Base-by-base conservation (phyloP, 108 stramenopile species). In the Epithemia pelagica region DNA sequence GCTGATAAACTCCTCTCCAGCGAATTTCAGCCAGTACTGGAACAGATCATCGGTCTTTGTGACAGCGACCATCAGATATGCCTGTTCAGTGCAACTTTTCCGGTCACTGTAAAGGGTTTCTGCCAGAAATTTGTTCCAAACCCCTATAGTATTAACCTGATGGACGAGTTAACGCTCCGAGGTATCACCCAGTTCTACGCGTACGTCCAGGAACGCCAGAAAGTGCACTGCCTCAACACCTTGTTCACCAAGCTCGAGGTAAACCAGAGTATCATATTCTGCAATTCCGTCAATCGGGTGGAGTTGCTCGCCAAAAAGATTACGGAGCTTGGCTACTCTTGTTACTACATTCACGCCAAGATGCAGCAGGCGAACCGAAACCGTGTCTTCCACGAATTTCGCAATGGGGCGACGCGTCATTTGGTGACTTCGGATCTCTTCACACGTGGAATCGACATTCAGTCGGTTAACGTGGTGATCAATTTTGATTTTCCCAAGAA, bases 401-500 rank as follows among this genome's bases (percentile, higher is more conserved):
- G 97, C 68, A 96, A 97, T 66, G 97, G 97, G 29, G 94, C 92
- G 19, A 97, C 97, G 53, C 83, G 99, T 32, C 96, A 97, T 75
- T 84, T 99, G 27, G 99, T 99, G n/a, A 91, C 94, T 22, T 89
- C 89, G 20, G 99, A 99, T 72, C 84, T 99, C 30, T 98, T 99
- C 70, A 97, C 96, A 2, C 88, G 99, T 53, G 99, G 99, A 72
- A 99, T 99, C 64, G 99, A 99, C 78, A 97, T 99, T 66, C 95
- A 97, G 81, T 90, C 91, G 73, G 99, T 99, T 21, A 99, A 99
- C 68, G 96, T 98, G 28, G 99, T 98, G 46, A 96, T 96, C 71
- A 95, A 96, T 88, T 99, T 98, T 72, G 98, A 99, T 84, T 98
- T 99, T 78, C 98, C 99, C 62, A 95, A 96, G 87, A 96, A 95